Base-by-base conservation (phyloP, 805 yeast genomes). In the Phaffomyces thermotolerans region DNA sequence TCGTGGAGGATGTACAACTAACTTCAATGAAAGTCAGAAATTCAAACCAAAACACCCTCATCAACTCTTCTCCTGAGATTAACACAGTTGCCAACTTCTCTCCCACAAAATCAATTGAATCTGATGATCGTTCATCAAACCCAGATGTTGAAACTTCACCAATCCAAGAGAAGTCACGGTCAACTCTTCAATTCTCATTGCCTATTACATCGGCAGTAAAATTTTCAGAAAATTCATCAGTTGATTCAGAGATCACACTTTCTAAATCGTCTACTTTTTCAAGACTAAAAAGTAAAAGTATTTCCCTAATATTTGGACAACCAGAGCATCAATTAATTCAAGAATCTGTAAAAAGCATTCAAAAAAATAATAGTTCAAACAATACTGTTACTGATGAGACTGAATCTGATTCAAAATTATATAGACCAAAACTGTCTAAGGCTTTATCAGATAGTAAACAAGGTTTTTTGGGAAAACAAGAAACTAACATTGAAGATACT, bases 51-150 rank as follows among this genome's bases (percentile, higher is more conserved):
- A 14, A 12, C 6, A 22, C n/a, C 39, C 34, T 41, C 15, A 42
- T 48, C 41, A 39, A 36, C 15, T 20, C 36, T 3, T 24, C 50
- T 5, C 52, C 52, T 2, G 45, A 46, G 9, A 49, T 54, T 6
- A 42, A 32, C 4, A 46, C 37, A 6, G 55, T 54, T 10, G 44
- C 53, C 4, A 49, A 51, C 32, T 47, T 50, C 31, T 50, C 54
- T 8, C 56, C 58, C 3, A 27, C 55, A 6, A 45, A 45, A n/a
- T 54, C 58, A n/a, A 37, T 50, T 3, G 34, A 36, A 7, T 52
- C 52, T 3, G 33, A 18, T 5, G 46, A 41, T 18, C 33, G 36
- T 6, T 8, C 17, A 9, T 15, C 39, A 10, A 25, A 9, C 4
- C n/a, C 34, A 17, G 48, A 44, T 4, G 4, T 6, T 8, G 36